phyloP scores from a whole-genome alignment of 1,284 basidiomycete genomes.

The Waitea zeae region DNA sequence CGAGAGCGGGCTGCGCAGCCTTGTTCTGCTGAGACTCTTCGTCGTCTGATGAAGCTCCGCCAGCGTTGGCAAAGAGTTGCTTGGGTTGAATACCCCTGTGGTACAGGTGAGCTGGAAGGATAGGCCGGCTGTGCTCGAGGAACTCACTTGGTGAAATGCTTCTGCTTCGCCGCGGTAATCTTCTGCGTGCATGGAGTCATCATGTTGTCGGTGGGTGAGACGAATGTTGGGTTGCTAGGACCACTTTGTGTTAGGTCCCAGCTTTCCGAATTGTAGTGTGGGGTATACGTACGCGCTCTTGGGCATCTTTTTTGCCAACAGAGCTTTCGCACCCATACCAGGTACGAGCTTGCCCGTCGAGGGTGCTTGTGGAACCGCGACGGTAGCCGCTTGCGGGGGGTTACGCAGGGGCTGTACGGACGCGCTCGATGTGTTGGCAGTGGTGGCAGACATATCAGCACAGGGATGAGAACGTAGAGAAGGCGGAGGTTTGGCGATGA shows the following conservation, averaged over 20 bases:
- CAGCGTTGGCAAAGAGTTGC: conserved; percentile 34
- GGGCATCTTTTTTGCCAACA: conserved; percentile 78
- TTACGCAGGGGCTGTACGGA: conserved; percentile 78
- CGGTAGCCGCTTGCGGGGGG: conserved; percentile 60
- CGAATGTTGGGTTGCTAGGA: conserved; percentile 58
- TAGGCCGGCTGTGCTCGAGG: no score
- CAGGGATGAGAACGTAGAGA: no score
- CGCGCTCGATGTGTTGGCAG: no score
- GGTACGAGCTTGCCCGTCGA: conserved; percentile 31
- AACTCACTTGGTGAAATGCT: conserved; percentile 76
- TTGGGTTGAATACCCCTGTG: conserved; percentile 39
- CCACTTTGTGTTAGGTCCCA: conserved; percentile 4
- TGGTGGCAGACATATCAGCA: no score
- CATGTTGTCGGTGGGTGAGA: conserved; percentile 87
- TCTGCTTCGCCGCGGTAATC: conserved; percentile 76
- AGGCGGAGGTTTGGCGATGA: no score
- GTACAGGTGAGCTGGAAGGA: conserved; percentile 2
- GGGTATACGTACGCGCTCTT: conserved; percentile 49
- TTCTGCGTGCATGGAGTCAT: conserved; percentile 87
- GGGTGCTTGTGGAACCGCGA: conserved; percentile 65
- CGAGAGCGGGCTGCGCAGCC: no score
- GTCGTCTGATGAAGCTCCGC: no score
- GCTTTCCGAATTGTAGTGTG: conserved; percentile 1
- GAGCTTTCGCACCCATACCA: conserved; percentile 75
- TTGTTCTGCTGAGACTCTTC: no score